phyloP scores from a whole-genome alignment of 768 basidiomycete species.

The Termitomyces heimii region DNA sequence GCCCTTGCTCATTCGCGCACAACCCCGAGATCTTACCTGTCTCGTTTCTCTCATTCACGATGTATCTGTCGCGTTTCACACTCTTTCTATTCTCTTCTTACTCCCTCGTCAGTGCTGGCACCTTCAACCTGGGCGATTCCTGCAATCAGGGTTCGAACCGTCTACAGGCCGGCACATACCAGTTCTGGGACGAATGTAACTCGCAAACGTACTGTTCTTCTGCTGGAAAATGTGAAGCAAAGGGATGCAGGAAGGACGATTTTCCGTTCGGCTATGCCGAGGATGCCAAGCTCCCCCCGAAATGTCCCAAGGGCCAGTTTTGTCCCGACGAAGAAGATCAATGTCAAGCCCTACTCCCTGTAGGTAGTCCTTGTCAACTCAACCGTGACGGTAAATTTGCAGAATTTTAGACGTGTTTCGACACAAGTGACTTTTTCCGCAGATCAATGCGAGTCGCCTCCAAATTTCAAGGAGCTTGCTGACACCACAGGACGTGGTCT shows the following conservation, averaged over 20 bases:
- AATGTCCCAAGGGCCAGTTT: conserved; percentile 60
- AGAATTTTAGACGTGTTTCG: neutral
- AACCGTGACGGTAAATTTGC: conserved; percentile 72
- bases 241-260: conserved; percentile 70
- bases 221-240: conserved; percentile 48
- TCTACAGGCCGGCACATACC: conserved; percentile 71
- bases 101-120: conserved; percentile 40
- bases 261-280: conserved; percentile 66
- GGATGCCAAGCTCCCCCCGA: conserved; percentile 43
- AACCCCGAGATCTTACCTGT: neutral
- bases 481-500: conserved; percentile 63
- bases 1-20: neutral
- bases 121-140: conserved; percentile 32
- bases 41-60: neutral
- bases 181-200: conserved; percentile 77
- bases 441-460: conserved; percentile 77
- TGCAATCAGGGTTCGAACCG: conserved; percentile 57
- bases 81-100: conserved; percentile 47
- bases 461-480: conserved; percentile 54
- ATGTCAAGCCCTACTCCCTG: conserved; percentile 55
- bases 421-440: neutral
- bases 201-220: conserved; percentile 59
- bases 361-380: conserved; percentile 73
- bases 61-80: conserved; percentile 33
- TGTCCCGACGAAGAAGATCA: conserved; percentile 80